Evolutionary conservation across 345 rosid species (phyloP).

Genomic region (Salix exigua): DNA sequence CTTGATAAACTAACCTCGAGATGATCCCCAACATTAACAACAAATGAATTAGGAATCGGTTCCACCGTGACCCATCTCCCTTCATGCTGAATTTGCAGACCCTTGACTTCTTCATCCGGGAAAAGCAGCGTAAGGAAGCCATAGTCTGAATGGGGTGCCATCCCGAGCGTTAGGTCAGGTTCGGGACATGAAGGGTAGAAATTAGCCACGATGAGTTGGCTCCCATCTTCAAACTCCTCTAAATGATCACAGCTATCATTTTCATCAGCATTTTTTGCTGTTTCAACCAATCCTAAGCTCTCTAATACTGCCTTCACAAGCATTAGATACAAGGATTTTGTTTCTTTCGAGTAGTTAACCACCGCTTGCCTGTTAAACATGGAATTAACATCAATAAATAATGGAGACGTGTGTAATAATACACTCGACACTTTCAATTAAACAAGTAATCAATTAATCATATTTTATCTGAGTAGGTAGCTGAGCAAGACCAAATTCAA

Average conservation of each 20-base stretch:
- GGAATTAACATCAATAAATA: not conserved
- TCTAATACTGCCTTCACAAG: conserved; percentile 33
- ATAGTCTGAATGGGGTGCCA: conserved; percentile 39
- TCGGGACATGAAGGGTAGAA: conserved; percentile 42
- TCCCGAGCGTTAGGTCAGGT: conserved; percentile 35
- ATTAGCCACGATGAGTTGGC: conserved; percentile 24
- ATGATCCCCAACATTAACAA: conserved; percentile 40
- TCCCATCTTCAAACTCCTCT: conserved; percentile 14
- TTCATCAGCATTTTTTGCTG: not conserved
- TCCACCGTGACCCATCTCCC: conserved; percentile 34
- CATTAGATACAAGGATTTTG: conserved; percentile 22
- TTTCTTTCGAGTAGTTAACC: conserved; percentile 27
- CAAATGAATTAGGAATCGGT: conserved; percentile 28
- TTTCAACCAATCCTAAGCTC: conserved; percentile 26
- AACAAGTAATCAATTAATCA: not conserved
- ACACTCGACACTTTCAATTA: not conserved
- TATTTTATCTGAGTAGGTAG: not conserved
- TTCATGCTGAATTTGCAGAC: conserved; percentile 36
- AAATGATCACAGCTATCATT: not conserved
- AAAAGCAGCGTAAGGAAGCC: conserved; percentile 40
- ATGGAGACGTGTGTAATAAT: not conserved
- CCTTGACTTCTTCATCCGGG: conserved; percentile 34
- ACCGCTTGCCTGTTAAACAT: conserved; percentile 25
- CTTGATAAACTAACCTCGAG: conserved; percentile 29
- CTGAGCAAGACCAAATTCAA: not conserved